Conservation (phyloP, 495 filamentous ascomycete species). For the Penicillium dipodomyicola region DNA sequence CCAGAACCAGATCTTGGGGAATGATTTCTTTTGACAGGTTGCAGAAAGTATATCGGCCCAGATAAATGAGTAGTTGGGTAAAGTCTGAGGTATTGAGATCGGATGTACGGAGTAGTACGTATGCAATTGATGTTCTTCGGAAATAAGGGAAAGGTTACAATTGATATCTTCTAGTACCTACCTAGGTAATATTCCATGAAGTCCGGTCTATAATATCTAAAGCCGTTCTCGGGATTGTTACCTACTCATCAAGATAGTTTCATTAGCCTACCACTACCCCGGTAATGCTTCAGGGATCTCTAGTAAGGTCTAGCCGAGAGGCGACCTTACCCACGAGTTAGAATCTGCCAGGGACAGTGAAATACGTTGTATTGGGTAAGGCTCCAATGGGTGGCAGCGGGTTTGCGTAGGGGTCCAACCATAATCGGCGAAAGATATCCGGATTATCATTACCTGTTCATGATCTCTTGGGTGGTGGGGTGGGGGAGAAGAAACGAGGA, state of each 20-base stretch:
- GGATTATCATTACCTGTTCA: slow-evolving; percentile 1
- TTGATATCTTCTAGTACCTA: slow-evolving; percentile 9
- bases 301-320: slow-evolving; percentile 17
- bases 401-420: slow-evolving; percentile 34
- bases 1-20: not conserved
- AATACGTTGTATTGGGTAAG: slow-evolving; percentile 27
- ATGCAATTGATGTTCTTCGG: not conserved
- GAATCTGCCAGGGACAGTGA: slow-evolving; percentile 36
- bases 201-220: not conserved
- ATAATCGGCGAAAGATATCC: slow-evolving; percentile 16
- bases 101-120: not conserved
- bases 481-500: not conserved
- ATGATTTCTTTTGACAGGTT: not conserved
- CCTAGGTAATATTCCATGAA: not conserved
- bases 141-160: slow-evolving; percentile 12
- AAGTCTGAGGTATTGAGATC: not conserved
- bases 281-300: slow-evolving; percentile 15
- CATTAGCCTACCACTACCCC: slow-evolving; percentile 8
- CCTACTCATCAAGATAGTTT: not conserved
- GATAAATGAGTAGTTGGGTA: too few species aligned
- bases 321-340: slow-evolving; percentile 34
- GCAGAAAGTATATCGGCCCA: not conserved
- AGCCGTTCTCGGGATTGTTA: slow-evolving; percentile 2
- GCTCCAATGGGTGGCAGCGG: slow-evolving; percentile 18
- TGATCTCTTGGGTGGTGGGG: not conserved